Conservation (phyloP, 371 early-diverging fungal genomes). For the Circinella minor region DNA sequence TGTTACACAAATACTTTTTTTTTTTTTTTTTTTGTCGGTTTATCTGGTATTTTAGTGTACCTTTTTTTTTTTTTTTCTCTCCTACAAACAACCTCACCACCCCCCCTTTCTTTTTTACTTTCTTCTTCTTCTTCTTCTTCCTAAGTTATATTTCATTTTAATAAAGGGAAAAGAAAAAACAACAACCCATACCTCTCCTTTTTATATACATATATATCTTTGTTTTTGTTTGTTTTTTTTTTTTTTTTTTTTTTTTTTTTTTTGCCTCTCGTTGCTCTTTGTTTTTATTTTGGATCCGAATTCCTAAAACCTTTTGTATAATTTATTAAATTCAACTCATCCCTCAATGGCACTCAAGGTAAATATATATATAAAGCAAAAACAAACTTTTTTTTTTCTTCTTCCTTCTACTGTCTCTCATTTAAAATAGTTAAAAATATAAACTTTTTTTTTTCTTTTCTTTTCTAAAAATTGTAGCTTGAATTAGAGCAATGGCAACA, state of each 20-base stretch:
- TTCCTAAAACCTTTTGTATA: not conserved
- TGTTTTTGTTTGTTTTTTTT: too few species aligned
- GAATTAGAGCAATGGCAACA: slow-evolving; percentile 57
- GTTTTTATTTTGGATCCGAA: not conserved
- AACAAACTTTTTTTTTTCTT: too few species aligned
- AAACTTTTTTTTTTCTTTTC: too few species aligned
- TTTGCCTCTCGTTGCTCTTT: slow-evolving; percentile 9
- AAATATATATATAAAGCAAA: not conserved
- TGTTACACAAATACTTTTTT: too few species aligned
- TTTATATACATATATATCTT: too few species aligned
- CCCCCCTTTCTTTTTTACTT: not conserved
- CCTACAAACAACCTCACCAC: too few species aligned
- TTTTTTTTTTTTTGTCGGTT: too few species aligned
- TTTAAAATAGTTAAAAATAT: too few species aligned
- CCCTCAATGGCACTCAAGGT: slow-evolving; percentile 30
- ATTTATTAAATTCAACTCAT: not conserved
- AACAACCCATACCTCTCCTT: slow-evolving; percentile 4
- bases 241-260: slow-evolving; percentile 4
- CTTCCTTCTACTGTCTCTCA: too few species aligned
- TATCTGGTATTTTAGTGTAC: too few species aligned
- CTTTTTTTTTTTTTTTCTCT: too few species aligned
- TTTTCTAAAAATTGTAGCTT: slow-evolving; percentile 27
- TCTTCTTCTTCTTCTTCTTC: not conserved
- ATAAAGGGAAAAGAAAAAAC: not conserved
- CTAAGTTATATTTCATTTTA: not conserved